Evolutionary conservation across 2,329 filamentous ascomycete species (phyloP), one percentile per base, ranked within the genome.

Genomic region (Lasiodiplodia sp.): DNA sequence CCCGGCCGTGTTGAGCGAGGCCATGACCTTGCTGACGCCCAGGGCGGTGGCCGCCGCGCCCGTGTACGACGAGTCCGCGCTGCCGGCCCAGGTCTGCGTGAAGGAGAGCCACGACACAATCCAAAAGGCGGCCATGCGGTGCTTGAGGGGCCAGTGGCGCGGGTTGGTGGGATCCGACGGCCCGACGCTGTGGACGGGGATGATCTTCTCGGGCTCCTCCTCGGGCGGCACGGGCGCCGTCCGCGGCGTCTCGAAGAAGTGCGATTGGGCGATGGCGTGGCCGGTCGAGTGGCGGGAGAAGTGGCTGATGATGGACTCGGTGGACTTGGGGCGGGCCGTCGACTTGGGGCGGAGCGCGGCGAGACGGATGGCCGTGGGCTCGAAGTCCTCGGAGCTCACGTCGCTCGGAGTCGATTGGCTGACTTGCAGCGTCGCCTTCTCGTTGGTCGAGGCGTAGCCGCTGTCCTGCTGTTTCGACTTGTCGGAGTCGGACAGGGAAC

Each of bases 71-170:
- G 66, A 60, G 18, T 68, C 57, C 12, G 66, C 66, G 23, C 40
- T 44, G 31, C 66, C 66, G 10, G 66, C 56, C 66, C 66, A 68
- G 21, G 57, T 49, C 40, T 68, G 66, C n/a, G 66, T 53, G 37
- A 68, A 68, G 21, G 38, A 47, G 38, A 68, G 55, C 38, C 49
- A 51, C 21, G 37, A 11, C 21, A 68, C 49, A 5, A 68, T 47
- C 28, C 53, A 47, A n/a, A 68, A 55, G 34, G n/a, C 18, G 40
- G 44, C 40, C 28, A 23, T 52, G 4, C 66, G 56, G 14, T 34
- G 28, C 25, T 25, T 25, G 28, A 47, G 34, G n/a, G 66, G 18
- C 66, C 66, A 68, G 28, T 52, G 62, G 12, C 56, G 56, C 49
- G 66, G 66, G 56, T 68, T 62, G 10, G 66, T 60, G 25, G 66